Evolutionary conservation across 305 asterid genomes (phyloP).

Genomic region (Salvia sclarea): DNA sequence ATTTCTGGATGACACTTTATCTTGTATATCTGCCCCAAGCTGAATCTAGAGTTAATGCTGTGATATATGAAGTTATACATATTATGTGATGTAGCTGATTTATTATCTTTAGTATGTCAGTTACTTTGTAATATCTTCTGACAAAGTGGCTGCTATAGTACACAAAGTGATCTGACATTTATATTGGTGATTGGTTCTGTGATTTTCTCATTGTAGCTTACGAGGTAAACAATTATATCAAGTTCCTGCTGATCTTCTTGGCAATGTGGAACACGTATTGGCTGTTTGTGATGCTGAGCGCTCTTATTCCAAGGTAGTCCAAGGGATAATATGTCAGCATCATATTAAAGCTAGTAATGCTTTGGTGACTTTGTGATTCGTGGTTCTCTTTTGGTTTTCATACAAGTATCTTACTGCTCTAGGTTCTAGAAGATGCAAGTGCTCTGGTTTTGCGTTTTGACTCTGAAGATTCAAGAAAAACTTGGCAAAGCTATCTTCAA

Average conservation of each 20-base stretch:
- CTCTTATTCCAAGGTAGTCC: slow-evolving; percentile 58
- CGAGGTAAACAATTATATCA: slow-evolving; percentile 86
- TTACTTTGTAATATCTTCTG: slow-evolving; percentile 14
- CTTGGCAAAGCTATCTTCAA: slow-evolving; percentile 84
- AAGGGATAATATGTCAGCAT: slow-evolving; percentile 15
- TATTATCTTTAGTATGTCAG: not conserved
- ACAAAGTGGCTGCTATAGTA: not conserved
- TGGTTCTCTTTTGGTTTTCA: slow-evolving; percentile 26
- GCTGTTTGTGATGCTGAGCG: slow-evolving; percentile 74
- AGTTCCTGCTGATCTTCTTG: slow-evolving; percentile 70
- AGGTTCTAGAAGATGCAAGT: slow-evolving; percentile 85
- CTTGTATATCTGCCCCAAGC: not conserved
- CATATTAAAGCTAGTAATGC: slow-evolving; percentile 11
- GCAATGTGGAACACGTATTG: slow-evolving; percentile 65
- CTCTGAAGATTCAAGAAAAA: slow-evolving; percentile 64
- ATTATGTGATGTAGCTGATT: slow-evolving; percentile 1
- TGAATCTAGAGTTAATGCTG: not conserved
- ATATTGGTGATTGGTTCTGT: slow-evolving; percentile 29
- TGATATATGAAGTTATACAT: not conserved
- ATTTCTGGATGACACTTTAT: slow-evolving; percentile 6
- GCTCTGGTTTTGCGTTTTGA: slow-evolving; percentile 73
- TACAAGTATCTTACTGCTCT: slow-evolving; percentile 23
- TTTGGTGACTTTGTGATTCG: slow-evolving; percentile 28
- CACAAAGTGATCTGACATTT: slow-evolving; percentile 22
- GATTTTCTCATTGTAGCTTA: slow-evolving; percentile 49